phyloP scores from a whole-genome alignment of 2,329 filamentous ascomycete species.

The Pseudogymnoascus sp. region DNA sequence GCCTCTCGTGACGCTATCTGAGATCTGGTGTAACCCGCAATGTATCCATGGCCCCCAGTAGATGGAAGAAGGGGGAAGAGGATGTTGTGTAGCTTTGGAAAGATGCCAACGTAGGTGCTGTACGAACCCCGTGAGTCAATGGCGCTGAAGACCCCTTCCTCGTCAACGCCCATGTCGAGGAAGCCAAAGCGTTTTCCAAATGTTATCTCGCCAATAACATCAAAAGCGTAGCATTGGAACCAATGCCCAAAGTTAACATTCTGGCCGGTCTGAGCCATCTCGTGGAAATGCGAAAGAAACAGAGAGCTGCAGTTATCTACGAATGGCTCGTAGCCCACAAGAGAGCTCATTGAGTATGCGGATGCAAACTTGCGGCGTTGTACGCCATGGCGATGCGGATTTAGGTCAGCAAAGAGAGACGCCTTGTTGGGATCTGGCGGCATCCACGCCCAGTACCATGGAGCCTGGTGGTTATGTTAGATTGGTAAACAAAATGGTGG shows the following conservation, averaged over 20 bases:
- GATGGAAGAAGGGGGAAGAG: conserved; percentile 26
- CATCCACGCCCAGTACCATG: conserved; percentile 23
- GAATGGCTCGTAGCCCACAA: conserved; percentile 41
- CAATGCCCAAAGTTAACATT: conserved; percentile 32
- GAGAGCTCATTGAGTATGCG: conserved; percentile 39
- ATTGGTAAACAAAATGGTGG: neutral
- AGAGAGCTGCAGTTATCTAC: conserved; percentile 40
- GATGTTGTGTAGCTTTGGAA: conserved; percentile 29
- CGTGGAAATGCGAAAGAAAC: conserved; percentile 26
- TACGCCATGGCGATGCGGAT: conserved; percentile 31
- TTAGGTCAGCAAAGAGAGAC: conserved; percentile 28
- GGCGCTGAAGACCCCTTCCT: conserved; percentile 34
- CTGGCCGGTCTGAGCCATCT: conserved; percentile 19
- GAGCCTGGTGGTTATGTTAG: conserved; percentile 25
- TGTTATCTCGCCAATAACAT: conserved; percentile 30
- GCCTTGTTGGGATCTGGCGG: conserved; percentile 16
- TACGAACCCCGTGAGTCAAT: conserved; percentile 32
- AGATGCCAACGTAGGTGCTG: conserved; percentile 30
- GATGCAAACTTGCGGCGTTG: conserved; percentile 34
- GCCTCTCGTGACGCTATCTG: conserved; percentile 17
- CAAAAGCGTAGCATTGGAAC: conserved; percentile 34
- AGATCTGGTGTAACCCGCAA: conserved; percentile 15
- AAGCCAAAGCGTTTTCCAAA: conserved; percentile 30
- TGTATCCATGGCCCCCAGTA: conserved; percentile 16
- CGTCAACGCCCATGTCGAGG: conserved; percentile 33